phyloP scores from a whole-genome alignment of 106 monocot genomes.

The Vanilla planifolia region DNA sequence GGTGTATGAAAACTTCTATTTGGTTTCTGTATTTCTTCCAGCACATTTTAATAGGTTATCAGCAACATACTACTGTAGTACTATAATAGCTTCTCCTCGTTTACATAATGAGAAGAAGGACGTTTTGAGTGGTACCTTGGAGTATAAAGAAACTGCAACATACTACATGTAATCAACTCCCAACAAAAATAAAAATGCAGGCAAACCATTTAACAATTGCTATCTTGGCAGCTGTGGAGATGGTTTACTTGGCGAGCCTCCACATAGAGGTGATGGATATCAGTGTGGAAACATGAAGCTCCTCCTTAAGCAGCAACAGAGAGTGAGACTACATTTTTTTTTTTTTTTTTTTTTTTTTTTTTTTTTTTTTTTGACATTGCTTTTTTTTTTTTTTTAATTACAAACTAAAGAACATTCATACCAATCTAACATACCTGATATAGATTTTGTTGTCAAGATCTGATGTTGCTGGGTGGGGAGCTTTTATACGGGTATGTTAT shows the following conservation, averaged over 20 bases:
- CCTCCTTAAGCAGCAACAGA: slow-evolving; percentile 84
- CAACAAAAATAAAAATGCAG: neutral
- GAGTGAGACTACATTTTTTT: slow-evolving; percentile 34
- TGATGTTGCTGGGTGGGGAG: slow-evolving; percentile 99
- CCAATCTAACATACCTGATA: neutral
- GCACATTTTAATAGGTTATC: too few species aligned
- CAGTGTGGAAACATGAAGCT: slow-evolving; percentile 99
- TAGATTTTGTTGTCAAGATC: slow-evolving; percentile 89
- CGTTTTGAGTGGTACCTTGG: too few species aligned
- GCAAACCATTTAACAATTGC: neutral
- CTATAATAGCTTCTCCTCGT: too few species aligned
- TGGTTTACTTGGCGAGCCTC: slow-evolving; percentile 72
- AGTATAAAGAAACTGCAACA: too few species aligned
- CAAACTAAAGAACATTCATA: neutral
- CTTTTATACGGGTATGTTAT: slow-evolving; percentile 77
- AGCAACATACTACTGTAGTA: too few species aligned
- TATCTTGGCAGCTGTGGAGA: slow-evolving; percentile 77
- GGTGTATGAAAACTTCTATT: too few species aligned
- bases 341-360: slow-evolving; percentile 8
- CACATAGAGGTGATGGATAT: slow-evolving; percentile 70
- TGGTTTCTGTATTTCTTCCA: too few species aligned
- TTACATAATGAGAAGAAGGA: too few species aligned
- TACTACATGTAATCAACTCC: too few species aligned
- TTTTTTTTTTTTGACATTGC: too few species aligned
- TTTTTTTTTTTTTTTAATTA: slow-evolving; percentile 9